A percentile compares a stretch with the other conserved stretches of the same genome.
phyloP scores from a whole-genome alignment of 2,329 filamentous ascomycete species.

The Claviceps fusiformis region DNA sequence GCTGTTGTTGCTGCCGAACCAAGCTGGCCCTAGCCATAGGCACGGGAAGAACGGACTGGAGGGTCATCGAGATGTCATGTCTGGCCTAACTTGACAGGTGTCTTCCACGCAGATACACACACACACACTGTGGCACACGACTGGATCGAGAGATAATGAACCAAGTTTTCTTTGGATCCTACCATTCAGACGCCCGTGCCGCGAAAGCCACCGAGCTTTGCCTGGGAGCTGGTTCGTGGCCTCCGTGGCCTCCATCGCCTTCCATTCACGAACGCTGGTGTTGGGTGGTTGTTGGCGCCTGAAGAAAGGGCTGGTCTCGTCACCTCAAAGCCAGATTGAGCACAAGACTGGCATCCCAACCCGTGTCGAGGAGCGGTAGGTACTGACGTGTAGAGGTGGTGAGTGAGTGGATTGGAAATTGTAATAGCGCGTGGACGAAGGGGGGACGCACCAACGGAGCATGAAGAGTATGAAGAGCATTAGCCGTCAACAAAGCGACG shows the following conservation, averaged over 20 bases:
- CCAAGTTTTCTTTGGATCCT: background rate
- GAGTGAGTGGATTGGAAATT: background rate
- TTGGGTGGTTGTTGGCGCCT: background rate
- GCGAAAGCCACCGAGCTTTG: background rate
- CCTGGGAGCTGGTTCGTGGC: background rate
- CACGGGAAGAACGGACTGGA: background rate
- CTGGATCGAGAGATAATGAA: background rate
- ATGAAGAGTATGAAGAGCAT: background rate
- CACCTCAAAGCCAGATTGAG: background rate
- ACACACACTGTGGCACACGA: background rate
- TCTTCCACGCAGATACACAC: background rate
- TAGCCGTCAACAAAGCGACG: background rate
- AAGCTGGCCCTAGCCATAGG: background rate
- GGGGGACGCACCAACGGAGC: background rate
- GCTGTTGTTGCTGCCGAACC: no score
- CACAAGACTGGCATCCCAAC: background rate
- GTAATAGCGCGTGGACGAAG: background rate
- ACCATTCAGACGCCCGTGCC: background rate
- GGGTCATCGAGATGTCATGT: background rate
- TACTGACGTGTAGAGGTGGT: no score
- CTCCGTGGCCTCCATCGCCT: background rate
- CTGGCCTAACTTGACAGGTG: background rate
- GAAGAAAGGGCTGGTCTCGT: background rate
- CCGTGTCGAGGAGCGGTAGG: background rate
- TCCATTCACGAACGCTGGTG: background rate